These are phyloP conservation scores for Rhizopus microsporus DNA, from an alignment of 371 early-diverging fungal genomes.

Conservation along the genomic window DNA sequence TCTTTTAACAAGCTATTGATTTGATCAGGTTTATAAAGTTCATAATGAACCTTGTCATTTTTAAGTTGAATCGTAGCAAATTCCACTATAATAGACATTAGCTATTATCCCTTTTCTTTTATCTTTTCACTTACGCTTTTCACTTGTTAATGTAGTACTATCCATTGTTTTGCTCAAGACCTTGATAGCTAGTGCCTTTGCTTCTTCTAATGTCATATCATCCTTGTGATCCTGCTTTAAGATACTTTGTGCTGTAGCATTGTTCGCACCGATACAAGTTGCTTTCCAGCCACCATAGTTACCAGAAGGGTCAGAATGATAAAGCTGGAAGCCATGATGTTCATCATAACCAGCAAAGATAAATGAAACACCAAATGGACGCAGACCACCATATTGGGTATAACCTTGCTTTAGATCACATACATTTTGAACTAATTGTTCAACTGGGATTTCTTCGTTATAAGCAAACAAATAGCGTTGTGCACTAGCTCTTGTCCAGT, in stretches of 20 bases:
- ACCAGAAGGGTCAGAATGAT: constrained; percentile 98
- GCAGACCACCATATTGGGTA: constrained; percentile 98
- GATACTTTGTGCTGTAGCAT: constrained; percentile 86
- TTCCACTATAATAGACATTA: constrained; percentile 57
- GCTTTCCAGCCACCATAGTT: constrained; percentile 99
- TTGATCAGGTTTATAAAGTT: constrained; percentile 68
- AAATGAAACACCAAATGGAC: constrained; percentile 99
- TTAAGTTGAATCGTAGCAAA: constrained; percentile 74
- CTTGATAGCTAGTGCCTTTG: constrained; percentile 87
- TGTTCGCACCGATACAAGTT: constrained; percentile 96
- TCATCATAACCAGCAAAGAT: constrained; percentile 96
- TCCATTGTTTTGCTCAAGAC: constrained; percentile 97
- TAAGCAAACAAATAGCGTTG: constrained; percentile 90
- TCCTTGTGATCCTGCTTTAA: constrained; percentile 96
- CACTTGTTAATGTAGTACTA: constrained; percentile 82
- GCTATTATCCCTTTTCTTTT: not conserved
- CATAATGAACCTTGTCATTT: constrained; percentile 60
- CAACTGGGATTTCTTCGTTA: constrained; percentile 89
- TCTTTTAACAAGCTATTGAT: constrained; percentile 79
- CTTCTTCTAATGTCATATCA: constrained; percentile 83
- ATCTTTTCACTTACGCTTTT: constrained; percentile 73
- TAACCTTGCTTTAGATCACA: constrained; percentile 98
- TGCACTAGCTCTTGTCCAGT: constrained; percentile 87
- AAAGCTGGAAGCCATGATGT: constrained; percentile 92
- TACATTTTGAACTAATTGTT: constrained; percentile 92